These are phyloP conservation scores for Saccharomycopsis sp. DNA, from an alignment of 805 yeast genomes.

Conservation along the genomic window DNA sequence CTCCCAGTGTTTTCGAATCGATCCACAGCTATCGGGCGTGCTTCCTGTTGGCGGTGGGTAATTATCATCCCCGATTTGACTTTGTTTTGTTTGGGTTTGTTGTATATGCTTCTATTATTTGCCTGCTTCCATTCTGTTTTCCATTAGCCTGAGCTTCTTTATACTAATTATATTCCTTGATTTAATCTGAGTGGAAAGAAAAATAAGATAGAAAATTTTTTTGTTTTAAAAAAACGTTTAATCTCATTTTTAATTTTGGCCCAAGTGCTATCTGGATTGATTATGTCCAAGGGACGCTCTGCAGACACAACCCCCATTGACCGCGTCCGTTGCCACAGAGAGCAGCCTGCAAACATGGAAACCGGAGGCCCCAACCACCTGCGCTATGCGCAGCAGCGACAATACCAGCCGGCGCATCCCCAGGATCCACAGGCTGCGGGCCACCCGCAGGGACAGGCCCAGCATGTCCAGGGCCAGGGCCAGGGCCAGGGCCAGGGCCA, in stretches of 20 bases:
- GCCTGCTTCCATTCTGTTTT: neutral
- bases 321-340: no score
- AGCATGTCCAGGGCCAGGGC: no score
- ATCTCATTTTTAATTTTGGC: neutral
- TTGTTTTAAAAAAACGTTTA: neutral
- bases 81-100: neutral
- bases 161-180: neutral
- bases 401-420: neutral
- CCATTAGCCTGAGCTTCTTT: neutral
- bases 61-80: neutral
- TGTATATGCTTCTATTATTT: neutral
- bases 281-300: neutral
- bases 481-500: no score
- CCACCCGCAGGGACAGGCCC: neutral
- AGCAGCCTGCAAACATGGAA: neutral
- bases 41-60: neutral
- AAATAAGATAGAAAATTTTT: neutral
- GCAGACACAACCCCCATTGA: no score
- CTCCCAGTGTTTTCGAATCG: no score
- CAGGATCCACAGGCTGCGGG: neutral
- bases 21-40: neutral
- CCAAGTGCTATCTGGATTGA: no score
- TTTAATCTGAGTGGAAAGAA: neutral
- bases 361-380: neutral
- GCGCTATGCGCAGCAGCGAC: neutral